phyloP scores from a whole-genome alignment of 768 basidiomycete genomes.

The Suillus paluster region DNA sequence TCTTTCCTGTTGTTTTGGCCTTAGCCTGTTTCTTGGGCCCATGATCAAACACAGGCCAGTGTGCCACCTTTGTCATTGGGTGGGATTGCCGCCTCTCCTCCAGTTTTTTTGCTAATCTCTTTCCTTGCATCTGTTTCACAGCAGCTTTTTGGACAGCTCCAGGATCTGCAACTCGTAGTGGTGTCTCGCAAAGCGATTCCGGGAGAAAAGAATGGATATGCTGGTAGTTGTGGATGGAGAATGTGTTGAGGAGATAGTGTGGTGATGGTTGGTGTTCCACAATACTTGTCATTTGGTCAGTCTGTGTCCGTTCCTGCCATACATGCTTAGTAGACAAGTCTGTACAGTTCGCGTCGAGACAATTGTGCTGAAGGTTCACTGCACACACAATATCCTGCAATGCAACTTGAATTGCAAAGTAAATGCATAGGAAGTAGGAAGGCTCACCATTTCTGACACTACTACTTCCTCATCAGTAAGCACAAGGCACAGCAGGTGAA shows the following conservation, averaged over 20 bases:
- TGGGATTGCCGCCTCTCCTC: neutral
- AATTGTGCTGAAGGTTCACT: slow-evolving; percentile 24
- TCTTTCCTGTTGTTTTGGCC: neutral
- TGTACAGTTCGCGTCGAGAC: slow-evolving; percentile 11
- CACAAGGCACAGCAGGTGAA: slow-evolving; percentile 1
- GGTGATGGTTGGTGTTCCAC: slow-evolving; percentile 11
- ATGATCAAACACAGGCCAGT: neutral
- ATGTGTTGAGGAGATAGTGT: slow-evolving; percentile 20
- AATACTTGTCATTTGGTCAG: slow-evolving; percentile 5
- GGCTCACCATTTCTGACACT: slow-evolving; percentile 2
- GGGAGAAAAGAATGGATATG: slow-evolving; percentile 11
- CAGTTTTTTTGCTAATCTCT: neutral
- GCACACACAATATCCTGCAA: slow-evolving; percentile 19
- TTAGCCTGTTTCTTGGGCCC: neutral
- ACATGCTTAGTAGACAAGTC: neutral
- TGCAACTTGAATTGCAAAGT: neutral
- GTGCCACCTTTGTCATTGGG: neutral
- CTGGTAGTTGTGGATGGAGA: slow-evolving; percentile 24
- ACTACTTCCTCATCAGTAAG: slow-evolving; percentile 1
- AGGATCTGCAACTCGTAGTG: slow-evolving; percentile 1
- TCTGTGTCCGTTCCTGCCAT: slow-evolving; percentile 16
- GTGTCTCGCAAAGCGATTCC: neutral
- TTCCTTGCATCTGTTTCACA: slow-evolving; percentile 5
- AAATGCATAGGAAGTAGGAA: neutral
- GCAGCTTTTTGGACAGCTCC: neutral